Conservation (phyloP, 768 basidiomycete genomes). For the Podaxis rugospora region DNA sequence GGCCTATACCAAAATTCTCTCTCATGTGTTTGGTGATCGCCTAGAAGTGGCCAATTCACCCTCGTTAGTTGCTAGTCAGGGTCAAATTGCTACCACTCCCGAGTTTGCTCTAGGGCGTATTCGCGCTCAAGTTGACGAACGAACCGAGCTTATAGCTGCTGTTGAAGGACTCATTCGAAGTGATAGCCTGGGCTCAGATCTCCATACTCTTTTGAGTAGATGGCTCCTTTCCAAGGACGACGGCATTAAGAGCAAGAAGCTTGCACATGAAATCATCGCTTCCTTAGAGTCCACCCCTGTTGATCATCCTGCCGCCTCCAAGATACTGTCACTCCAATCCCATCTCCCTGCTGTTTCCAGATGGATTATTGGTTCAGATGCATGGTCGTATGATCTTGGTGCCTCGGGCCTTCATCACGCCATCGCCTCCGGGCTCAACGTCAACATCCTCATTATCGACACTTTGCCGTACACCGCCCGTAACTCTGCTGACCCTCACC, state of each 20-base stretch:
- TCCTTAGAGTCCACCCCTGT: constrained; percentile 38
- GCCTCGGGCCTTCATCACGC: constrained; percentile 93
- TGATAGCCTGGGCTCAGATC: constrained; percentile 40
- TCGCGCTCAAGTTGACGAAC: constrained; percentile 73
- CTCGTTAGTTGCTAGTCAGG: constrained; percentile 61
- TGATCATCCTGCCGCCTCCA: constrained; percentile 41
- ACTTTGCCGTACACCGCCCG: constrained; percentile 84
- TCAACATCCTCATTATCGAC: constrained; percentile 96
- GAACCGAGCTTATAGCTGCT: constrained; percentile 59
- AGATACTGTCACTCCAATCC: constrained; percentile 53
- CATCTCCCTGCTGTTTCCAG: constrained; percentile 68
- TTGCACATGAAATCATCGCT: constrained; percentile 55
- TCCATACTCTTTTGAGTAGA: constrained; percentile 69
- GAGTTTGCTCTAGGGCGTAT: constrained; percentile 93
- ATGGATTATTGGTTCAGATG: constrained; percentile 98
- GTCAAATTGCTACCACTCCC: constrained; percentile 79
- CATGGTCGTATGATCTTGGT: constrained; percentile 97
- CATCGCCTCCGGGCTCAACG: constrained; percentile 84
- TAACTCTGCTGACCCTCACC: constrained; percentile 59
- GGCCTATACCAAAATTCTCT: constrained; percentile 86
- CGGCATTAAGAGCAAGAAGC: constrained; percentile 47
- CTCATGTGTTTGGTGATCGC: constrained; percentile 72
- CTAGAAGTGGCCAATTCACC: constrained; percentile 87
- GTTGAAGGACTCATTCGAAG: constrained; percentile 64
- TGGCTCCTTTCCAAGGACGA: constrained; percentile 84